A percentile compares a stretch with the other conserved stretches of the same genome.
phyloP scores from a whole-genome alignment of 78 protist genomes.

The Dictyostelium brefeldianum region DNA sequence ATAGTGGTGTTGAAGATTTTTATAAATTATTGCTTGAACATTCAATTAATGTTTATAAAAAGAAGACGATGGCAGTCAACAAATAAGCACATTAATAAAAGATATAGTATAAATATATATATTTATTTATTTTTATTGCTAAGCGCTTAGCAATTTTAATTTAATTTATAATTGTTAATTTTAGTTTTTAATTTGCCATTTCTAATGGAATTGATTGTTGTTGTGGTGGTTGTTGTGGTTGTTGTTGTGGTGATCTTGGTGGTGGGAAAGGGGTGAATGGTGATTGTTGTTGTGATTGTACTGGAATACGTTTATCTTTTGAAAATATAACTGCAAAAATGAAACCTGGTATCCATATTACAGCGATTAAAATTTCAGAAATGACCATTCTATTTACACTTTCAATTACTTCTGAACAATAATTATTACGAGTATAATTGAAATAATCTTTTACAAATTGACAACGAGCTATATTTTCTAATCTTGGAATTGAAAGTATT shows the following conservation, averaged over 20 bases:
- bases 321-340: slow-evolving; percentile 50
- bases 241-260: background rate
- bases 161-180: background rate
- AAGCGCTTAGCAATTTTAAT: background rate
- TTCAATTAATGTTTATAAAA: slow-evolving; percentile 22
- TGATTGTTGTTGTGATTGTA: too few species aligned
- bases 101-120: background rate
- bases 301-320: slow-evolving; percentile 16
- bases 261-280: too few species aligned
- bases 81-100: background rate
- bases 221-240: background rate
- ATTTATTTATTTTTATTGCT: too few species aligned
- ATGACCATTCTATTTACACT: slow-evolving; percentile 35
- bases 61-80: background rate
- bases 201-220: background rate
- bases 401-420: slow-evolving; percentile 41
- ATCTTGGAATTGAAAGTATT: slow-evolving; percentile 20
- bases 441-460: slow-evolving; percentile 35
- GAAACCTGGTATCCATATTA: slow-evolving; percentile 61
- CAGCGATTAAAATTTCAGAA: slow-evolving; percentile 46
- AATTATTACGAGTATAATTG: background rate
- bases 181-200: background rate
- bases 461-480: slow-evolving; percentile 14
- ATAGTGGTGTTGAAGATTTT: slow-evolving; percentile 72
- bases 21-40: slow-evolving; percentile 58